These are phyloP conservation scores for Fistulifera pelliculosa DNA, from an alignment of 108 stramenopile species.

Conservation along the genomic window DNA sequence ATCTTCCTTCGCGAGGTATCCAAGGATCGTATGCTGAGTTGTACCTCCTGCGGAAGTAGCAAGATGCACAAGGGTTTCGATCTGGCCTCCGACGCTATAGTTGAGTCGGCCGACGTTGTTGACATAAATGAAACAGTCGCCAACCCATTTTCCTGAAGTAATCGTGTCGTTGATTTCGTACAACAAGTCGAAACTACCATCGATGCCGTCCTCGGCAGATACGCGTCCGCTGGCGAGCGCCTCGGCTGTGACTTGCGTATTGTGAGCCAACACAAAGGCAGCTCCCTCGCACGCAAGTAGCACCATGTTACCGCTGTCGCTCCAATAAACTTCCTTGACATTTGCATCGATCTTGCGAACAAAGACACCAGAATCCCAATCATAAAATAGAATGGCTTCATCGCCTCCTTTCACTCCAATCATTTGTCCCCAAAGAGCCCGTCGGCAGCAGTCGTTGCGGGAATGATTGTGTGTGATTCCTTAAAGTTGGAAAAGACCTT, in stretches of 20 bases:
- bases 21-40: conserved; percentile 81
- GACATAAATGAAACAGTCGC: conserved; percentile 98
- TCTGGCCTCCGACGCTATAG: conserved; percentile 97
- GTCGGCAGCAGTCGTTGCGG: conserved; percentile 89
- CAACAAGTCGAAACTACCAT: conserved; percentile 91
- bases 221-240: conserved; percentile 79
- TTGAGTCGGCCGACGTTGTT: conserved; percentile 86
- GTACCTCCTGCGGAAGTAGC: conserved; percentile 76
- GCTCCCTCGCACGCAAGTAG: conserved; percentile 86
- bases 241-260: conserved; percentile 70
- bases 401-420: conserved; percentile 91
- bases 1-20: conserved; percentile 98
- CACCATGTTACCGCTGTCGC: conserved; percentile 89
- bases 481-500: conserved; percentile 96
- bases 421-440: conserved; percentile 91
- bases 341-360: conserved; percentile 93
- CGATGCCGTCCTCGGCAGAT: conserved; percentile 91
- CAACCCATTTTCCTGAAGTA: conserved; percentile 96
- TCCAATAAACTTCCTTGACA: conserved; percentile 95
- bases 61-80: conserved; percentile 94
- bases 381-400: conserved; percentile 89
- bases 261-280: conserved; percentile 87
- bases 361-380: conserved; percentile 93
- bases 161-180: conserved; percentile 89
- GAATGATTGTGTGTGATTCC: conserved; percentile 69